Conservation (phyloP, 306 rosid species). For the Acacia crassicarpa region DNA sequence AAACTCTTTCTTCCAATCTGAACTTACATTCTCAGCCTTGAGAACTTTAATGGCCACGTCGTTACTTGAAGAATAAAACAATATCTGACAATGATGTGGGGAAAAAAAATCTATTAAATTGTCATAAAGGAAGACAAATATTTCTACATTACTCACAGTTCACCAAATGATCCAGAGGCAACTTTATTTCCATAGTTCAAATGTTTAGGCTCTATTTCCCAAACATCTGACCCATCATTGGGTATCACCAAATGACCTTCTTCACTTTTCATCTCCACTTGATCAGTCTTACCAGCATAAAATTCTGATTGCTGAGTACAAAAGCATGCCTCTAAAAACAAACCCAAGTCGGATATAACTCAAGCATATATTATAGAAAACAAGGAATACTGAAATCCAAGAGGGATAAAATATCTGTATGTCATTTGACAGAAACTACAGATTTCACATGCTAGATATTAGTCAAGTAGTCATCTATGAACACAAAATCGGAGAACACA, state of each 20-base stretch:
- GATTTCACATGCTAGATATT: conserved; percentile 9
- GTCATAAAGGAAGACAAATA: conserved; percentile 6
- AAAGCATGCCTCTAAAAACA: conserved; percentile 61
- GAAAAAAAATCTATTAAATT: conserved; percentile 9
- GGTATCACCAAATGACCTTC: conserved; percentile 70
- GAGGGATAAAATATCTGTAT: not conserved
- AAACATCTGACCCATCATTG: conserved; percentile 88
- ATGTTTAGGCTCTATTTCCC: conserved; percentile 90
- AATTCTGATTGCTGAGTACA: conserved; percentile 46
- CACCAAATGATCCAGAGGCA: conserved; percentile 93
- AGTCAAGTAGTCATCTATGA: conserved; percentile 19
- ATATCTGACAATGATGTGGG: not conserved
- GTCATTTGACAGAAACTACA: not conserved
- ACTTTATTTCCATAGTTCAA: conserved; percentile 75
- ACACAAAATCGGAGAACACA: conserved; percentile 69
- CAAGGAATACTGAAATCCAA: conserved; percentile 8
- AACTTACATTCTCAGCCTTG: conserved; percentile 60
- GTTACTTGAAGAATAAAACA: conserved; percentile 21
- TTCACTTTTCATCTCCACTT: conserved; percentile 51
- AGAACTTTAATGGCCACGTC: conserved; percentile 98
- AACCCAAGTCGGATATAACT: conserved; percentile 27
- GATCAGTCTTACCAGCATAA: conserved; percentile 53
- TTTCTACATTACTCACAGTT: conserved; percentile 67
- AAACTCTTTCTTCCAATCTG: conserved; percentile 89
- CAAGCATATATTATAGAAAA: conserved; percentile 16